A percentile compares a stretch with the other conserved stretches of the same genome.
These are phyloP conservation scores for Alternaria alternata DNA, from an alignment of 2,329 filamentous ascomycete genomes.

Conservation along the genomic window DNA sequence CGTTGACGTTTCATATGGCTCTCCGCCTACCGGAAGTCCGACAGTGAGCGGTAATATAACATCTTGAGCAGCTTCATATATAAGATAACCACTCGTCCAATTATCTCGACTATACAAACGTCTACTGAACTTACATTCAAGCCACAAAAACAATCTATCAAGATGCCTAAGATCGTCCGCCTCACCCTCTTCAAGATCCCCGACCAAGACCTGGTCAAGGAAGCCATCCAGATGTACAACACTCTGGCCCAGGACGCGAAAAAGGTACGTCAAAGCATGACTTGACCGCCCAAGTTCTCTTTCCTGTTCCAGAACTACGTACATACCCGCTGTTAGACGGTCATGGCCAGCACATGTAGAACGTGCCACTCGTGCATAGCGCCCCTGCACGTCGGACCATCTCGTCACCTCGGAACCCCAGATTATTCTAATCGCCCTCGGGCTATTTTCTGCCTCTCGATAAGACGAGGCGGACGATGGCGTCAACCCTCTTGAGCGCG, in stretches of 20 bases:
- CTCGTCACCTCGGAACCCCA: slow-evolving; percentile 28
- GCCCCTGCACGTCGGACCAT: slow-evolving; percentile 25
- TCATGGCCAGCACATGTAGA: slow-evolving; percentile 11
- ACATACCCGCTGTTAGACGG: slow-evolving; percentile 23
- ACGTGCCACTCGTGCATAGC: slow-evolving; percentile 10
- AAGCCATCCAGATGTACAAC: slow-evolving; percentile 44
- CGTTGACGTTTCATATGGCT: slow-evolving; percentile 25
- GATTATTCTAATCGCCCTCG: slow-evolving; percentile 14
- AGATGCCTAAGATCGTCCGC: slow-evolving; percentile 46
- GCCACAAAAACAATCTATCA: slow-evolving; percentile 14
- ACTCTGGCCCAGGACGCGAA: slow-evolving; percentile 43
- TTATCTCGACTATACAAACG: background rate
- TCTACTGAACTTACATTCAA: background rate
- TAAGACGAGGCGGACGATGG: slow-evolving; percentile 3
- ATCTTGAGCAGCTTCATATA: slow-evolving; percentile 1
- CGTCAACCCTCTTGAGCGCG: slow-evolving; percentile 1
- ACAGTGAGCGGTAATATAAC: background rate
- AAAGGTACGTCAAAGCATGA: slow-evolving; percentile 39
- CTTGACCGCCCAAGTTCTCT: background rate
- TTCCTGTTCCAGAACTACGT: slow-evolving; percentile 9
- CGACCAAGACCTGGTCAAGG: slow-evolving; percentile 38
- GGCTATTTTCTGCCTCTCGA: slow-evolving; percentile 11
- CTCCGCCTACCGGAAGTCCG: slow-evolving; percentile 32
- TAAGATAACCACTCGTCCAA: background rate
- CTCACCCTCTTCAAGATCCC: slow-evolving; percentile 51